Percentiles rank a stretch among this genome's conserved stretches.
Evolutionary conservation across 192 early-diverging fungal species (phyloP).

Genomic region (Bifiguratus adelaidae): DNA sequence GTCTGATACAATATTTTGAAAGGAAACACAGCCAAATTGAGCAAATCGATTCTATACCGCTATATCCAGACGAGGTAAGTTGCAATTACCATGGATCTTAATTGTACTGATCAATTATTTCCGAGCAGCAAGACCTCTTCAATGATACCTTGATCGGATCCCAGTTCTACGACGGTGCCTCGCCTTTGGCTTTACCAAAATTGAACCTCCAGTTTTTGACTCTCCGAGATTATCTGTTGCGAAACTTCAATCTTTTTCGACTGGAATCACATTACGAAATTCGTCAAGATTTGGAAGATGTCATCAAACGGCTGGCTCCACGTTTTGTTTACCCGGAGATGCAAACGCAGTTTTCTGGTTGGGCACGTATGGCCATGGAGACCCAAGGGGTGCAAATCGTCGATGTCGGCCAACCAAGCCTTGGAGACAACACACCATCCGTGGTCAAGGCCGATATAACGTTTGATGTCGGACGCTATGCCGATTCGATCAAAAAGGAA

Average conservation of each 20-base stretch:
- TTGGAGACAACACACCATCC: conserved; percentile 59
- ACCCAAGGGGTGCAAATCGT: conserved; percentile 57
- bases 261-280: conserved; percentile 79
- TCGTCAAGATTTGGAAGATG: conserved; percentile 83
- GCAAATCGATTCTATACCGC: conserved; percentile 49
- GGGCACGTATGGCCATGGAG: conserved; percentile 85
- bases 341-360: conserved; percentile 74
- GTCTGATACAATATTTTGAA: conserved; percentile 42
- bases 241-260: conserved; percentile 76
- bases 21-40: conserved; percentile 60
- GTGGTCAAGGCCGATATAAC: conserved; percentile 75
- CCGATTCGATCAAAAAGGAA: conserved; percentile 64
- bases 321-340: conserved; percentile 34
- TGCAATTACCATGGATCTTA: background rate
- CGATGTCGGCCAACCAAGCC: conserved; percentile 59
- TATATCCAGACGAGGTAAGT: conserved; percentile 68
- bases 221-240: conserved; percentile 79
- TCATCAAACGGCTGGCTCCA: conserved; percentile 71
- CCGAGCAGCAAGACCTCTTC: conserved; percentile 49
- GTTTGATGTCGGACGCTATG: conserved; percentile 54
- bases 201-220: conserved; percentile 92
- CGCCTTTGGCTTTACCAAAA: conserved; percentile 71
- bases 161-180: conserved; percentile 44
- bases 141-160: conserved; percentile 56
- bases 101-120: conserved; percentile 5